A percentile compares a stretch with the other conserved stretches of the same genome.
Evolutionary conservation across 2,329 filamentous ascomycete species (phyloP).

Genomic region (Aureobasidium lini): DNA sequence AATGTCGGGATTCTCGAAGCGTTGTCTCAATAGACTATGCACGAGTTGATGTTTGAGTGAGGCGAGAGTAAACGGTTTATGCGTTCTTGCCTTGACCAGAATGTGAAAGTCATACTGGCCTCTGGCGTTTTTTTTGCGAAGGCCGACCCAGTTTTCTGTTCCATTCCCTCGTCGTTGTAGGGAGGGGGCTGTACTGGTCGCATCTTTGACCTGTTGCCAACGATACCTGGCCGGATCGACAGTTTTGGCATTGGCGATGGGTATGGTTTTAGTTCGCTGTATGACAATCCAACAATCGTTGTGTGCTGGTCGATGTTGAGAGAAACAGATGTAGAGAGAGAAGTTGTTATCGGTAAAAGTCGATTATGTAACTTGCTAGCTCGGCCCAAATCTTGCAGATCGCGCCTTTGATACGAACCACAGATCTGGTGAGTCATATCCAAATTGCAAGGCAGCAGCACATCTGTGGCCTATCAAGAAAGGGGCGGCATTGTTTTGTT

Average conservation of each 20-base stretch:
- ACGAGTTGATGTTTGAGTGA: background rate
- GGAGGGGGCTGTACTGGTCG: background rate
- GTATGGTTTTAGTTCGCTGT: background rate
- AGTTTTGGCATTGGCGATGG: background rate
- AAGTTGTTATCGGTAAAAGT: too few species aligned
- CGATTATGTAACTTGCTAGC: too few species aligned
- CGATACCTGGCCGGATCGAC: background rate
- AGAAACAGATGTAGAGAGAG: too few species aligned
- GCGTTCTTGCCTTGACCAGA: background rate
- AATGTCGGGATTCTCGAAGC: background rate
- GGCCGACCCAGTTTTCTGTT: background rate
- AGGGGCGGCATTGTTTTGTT: too few species aligned
- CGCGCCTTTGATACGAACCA: too few species aligned
- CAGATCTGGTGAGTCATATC: too few species aligned
- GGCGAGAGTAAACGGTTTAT: background rate
- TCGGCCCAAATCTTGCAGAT: too few species aligned
- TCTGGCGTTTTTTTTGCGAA: background rate
- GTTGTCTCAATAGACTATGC: background rate
- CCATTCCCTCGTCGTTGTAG: background rate
- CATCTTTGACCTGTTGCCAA: background rate
- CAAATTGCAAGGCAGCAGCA: too few species aligned
- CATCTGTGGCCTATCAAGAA: too few species aligned
- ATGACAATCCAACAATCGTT: too few species aligned
- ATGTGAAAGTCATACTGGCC: background rate
- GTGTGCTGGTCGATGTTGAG: too few species aligned